These are phyloP conservation scores for Osmanthus fragrans DNA, from an alignment of 257 asterid genomes.

Conservation along the genomic window DNA sequence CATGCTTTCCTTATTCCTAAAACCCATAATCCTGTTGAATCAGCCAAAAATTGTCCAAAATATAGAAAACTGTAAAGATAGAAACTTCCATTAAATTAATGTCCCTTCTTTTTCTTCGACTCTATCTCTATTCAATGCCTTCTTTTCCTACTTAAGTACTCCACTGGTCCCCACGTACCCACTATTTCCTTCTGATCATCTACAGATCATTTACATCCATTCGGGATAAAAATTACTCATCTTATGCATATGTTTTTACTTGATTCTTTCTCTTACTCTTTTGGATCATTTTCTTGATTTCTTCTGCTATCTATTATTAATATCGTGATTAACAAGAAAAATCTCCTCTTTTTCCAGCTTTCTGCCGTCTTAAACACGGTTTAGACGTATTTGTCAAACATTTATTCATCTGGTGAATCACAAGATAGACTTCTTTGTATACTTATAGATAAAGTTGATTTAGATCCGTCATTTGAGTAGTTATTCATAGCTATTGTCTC, in stretches of 20 bases:
- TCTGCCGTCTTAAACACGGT: not conserved
- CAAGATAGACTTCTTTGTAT: slow-evolving; percentile 13
- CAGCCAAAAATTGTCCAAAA: not conserved
- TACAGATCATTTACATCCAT: slow-evolving; percentile 3
- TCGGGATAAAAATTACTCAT: slow-evolving; percentile 16
- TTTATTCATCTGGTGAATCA: slow-evolving; percentile 6
- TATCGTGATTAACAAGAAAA: not conserved
- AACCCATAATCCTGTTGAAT: no score
- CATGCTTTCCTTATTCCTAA: no score
- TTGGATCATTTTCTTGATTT: slow-evolving; percentile 26
- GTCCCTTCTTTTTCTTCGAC: slow-evolving; percentile 16
- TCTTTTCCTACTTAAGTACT: not conserved
- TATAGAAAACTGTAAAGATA: not conserved
- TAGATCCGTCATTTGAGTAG: slow-evolving; percentile 3
- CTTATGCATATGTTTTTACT: slow-evolving; percentile 2
- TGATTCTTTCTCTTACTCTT: not conserved
- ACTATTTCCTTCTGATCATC: slow-evolving; percentile 1
- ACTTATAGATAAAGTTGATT: slow-evolving; percentile 26
- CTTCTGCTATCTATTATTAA: not conserved
- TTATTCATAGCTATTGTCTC: not conserved
- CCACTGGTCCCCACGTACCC: not conserved
- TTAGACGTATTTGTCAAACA: not conserved
- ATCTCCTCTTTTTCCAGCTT: not conserved
- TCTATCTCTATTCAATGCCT: not conserved
- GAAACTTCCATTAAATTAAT: not conserved